A percentile compares a stretch with the other conserved stretches of the same genome.
phyloP scores from a whole-genome alignment of 352 stramenopile genomes.

The Phytophthora quininea region DNA sequence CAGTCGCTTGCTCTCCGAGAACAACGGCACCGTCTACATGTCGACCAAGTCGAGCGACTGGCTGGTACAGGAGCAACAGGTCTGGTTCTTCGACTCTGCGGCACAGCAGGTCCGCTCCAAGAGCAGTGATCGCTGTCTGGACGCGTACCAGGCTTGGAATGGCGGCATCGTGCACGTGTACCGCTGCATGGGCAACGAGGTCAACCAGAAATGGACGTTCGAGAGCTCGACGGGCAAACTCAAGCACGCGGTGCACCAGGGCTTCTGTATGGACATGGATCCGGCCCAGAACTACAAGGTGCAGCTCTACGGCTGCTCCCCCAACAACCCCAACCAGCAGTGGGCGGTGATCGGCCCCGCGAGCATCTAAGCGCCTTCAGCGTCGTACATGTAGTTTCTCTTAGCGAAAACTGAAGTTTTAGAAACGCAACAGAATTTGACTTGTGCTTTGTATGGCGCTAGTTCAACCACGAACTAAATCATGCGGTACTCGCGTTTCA shows the following conservation, averaged over 20 bases:
- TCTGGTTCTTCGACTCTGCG: slow-evolving; percentile 44
- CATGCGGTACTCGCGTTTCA: slow-evolving; percentile 5
- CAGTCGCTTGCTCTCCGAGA: slow-evolving; percentile 26
- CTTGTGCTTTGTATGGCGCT: not conserved
- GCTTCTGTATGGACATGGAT: slow-evolving; percentile 35
- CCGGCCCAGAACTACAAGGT: slow-evolving; percentile 44
- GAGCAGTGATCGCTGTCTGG: too few species aligned
- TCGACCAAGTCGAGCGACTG: slow-evolving; percentile 31
- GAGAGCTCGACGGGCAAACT: slow-evolving; percentile 44
- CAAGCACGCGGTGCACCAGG: slow-evolving; percentile 34
- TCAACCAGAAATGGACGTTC: slow-evolving; percentile 39
- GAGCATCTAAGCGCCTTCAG: slow-evolving; percentile 2
- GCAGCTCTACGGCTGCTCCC: slow-evolving; percentile 62
- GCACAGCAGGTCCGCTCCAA: slow-evolving; percentile 27
- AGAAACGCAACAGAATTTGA: too few species aligned
- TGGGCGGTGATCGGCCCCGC: slow-evolving; percentile 34
- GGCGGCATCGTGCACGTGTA: too few species aligned
- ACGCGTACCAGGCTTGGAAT: too few species aligned
- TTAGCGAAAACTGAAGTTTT: slow-evolving; percentile 12
- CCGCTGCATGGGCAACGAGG: too few species aligned
- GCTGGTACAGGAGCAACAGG: slow-evolving; percentile 41
- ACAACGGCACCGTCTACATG: slow-evolving; percentile 34
- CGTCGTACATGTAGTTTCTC: too few species aligned
- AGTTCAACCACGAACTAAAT: slow-evolving; percentile 23
- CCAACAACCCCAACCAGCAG: slow-evolving; percentile 63